phyloP scores from a whole-genome alignment of 2,329 filamentous ascomycete genomes.

The Gaeumannomyces tritici region DNA sequence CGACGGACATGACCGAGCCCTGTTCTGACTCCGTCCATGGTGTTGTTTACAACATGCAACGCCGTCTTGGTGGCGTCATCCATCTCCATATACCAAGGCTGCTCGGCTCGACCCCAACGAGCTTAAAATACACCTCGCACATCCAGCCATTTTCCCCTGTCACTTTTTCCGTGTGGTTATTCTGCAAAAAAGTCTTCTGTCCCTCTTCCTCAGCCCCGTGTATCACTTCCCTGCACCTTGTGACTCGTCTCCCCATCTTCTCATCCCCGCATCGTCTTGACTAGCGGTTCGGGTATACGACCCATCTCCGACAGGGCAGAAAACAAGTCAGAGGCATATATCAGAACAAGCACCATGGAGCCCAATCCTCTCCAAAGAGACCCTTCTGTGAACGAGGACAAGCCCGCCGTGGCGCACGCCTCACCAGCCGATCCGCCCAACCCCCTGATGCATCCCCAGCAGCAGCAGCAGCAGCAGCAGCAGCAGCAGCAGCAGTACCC shows the following conservation, averaged over 20 bases:
- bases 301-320: neutral
- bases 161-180: too few species aligned
- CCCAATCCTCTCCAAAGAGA: neutral
- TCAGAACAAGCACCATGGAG: neutral
- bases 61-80: neutral
- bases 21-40: too few species aligned
- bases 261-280: too few species aligned
- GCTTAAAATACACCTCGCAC: neutral
- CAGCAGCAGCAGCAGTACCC: constrained; percentile 7
- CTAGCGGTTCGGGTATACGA: too few species aligned
- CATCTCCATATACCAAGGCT: neutral
- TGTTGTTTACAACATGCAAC: neutral
- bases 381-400: neutral
- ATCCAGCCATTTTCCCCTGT: neutral
- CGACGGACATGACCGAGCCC: too few species aligned
- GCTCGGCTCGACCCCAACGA: neutral
- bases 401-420: neutral
- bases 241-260: too few species aligned
- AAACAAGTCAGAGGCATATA: neutral
- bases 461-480: too few species aligned
- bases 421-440: neutral
- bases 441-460: too few species aligned
- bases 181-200: too few species aligned
- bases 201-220: too few species aligned
- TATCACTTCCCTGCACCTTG: too few species aligned